These are phyloP conservation scores for Lachancea mirantina DNA, from an alignment of 805 yeast species.

Conservation along the genomic window DNA sequence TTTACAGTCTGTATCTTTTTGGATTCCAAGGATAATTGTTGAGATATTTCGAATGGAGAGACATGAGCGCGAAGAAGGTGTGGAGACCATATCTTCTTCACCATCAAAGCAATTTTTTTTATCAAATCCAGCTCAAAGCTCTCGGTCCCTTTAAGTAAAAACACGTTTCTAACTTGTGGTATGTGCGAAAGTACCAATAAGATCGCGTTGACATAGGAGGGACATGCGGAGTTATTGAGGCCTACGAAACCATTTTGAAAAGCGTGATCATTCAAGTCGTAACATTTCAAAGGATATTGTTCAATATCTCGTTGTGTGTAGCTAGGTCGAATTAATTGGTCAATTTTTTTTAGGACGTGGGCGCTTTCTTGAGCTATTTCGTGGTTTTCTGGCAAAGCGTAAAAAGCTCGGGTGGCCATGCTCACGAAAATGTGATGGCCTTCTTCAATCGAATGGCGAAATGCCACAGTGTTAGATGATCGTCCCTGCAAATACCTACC, in stretches of 20 bases:
- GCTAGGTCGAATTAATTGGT: conserved; percentile 44
- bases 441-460: conserved; percentile 54
- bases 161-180: conserved; percentile 40
- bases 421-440: conserved; percentile 60
- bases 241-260: conserved; percentile 65
- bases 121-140: conserved; percentile 32
- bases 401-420: conserved; percentile 42
- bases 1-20: conserved; percentile 37
- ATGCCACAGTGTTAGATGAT: conserved; percentile 56
- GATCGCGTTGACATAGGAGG: conserved; percentile 52
- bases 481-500: conserved; percentile 71
- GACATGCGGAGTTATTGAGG: conserved; percentile 44
- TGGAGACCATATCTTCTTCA: conserved; percentile 60
- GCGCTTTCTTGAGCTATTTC: conserved; percentile 32
- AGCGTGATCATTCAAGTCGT: conserved; percentile 38
- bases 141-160: conserved; percentile 28
- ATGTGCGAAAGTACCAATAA: conserved; percentile 53
- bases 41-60: conserved; percentile 60
- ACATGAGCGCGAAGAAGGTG: conserved; percentile 52
- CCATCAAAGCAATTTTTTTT: conserved; percentile 38
- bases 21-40: conserved; percentile 39
- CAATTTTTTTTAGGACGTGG: conserved; percentile 43
- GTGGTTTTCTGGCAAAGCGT: conserved; percentile 54
- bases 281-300: conserved; percentile 28
- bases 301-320: conserved; percentile 34